Evolutionary conservation across 305 asterid genomes (phyloP).

Genomic region (Fraxinus angustifolia): DNA sequence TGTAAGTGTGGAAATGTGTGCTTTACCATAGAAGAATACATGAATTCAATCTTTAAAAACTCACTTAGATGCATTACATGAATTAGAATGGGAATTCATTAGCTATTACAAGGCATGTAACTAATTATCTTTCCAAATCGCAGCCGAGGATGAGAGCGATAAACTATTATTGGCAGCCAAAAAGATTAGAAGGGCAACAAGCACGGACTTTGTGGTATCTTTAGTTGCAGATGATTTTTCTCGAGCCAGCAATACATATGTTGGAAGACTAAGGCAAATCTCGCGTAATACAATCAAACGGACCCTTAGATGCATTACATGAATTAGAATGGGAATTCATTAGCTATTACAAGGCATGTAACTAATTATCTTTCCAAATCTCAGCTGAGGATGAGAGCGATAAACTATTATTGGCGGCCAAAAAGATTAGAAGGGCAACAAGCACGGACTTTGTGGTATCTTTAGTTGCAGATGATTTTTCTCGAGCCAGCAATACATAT

Average conservation of each 20-base stretch:
- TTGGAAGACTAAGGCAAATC: constrained; percentile 71
- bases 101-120: not conserved
- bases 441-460: constrained; percentile 80
- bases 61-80: not conserved
- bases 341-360: not conserved
- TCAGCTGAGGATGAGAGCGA: constrained; percentile 67
- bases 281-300: not conserved
- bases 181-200: constrained; percentile 70
- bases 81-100: not conserved
- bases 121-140: constrained; percentile 27
- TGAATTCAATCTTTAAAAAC: not conserved
- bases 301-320: not conserved
- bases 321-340: not conserved
- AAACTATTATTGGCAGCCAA: constrained; percentile 80
- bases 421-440: constrained; percentile 71
- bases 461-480: constrained; percentile 78
- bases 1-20: not conserved
- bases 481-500: constrained; percentile 81
- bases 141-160: constrained; percentile 66
- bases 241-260: constrained; percentile 78
- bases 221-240: constrained; percentile 84
- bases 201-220: constrained; percentile 77
- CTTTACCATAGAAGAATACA: not conserved
- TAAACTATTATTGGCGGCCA: constrained; percentile 76
- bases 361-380: constrained; percentile 26